These are phyloP conservation scores for Leucocoprinus leucothites DNA, from an alignment of 768 basidiomycete genomes.

Conservation along the genomic window DNA sequence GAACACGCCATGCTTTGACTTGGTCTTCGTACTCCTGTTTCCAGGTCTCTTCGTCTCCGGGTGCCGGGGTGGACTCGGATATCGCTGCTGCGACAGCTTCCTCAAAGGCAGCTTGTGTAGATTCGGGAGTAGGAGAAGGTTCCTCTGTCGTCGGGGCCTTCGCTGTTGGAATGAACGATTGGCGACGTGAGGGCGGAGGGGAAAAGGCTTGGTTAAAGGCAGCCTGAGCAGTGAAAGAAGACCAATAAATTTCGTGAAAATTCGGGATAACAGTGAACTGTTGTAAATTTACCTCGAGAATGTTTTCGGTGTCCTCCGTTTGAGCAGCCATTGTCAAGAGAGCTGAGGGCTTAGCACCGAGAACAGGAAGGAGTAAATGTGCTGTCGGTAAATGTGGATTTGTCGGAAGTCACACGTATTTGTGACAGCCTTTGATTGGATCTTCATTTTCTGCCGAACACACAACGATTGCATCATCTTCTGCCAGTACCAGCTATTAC, in stretches of 20 bases:
- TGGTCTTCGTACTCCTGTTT: slow-evolving; percentile 68
- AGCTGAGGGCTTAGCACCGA: not conserved
- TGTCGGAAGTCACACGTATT: slow-evolving; percentile 2
- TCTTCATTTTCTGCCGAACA: not conserved
- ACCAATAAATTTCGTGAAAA: not conserved
- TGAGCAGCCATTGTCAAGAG: not conserved
- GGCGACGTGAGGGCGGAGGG: slow-evolving; percentile 25
- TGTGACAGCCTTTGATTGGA: slow-evolving; percentile 3
- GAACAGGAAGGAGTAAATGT: not conserved
- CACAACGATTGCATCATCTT: not conserved
- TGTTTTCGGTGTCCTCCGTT: slow-evolving; percentile 6
- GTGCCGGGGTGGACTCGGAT: slow-evolving; percentile 14
- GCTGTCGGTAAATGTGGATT: not conserved
- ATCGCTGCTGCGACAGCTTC: not conserved
- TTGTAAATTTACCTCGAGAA: not conserved
- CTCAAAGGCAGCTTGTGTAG: not conserved
- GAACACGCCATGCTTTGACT: slow-evolving; percentile 65
- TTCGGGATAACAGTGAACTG: too few relatives aligned
- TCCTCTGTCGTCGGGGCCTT: not conserved
- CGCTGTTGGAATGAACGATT: slow-evolving; percentile 18
- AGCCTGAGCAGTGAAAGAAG: slow-evolving; percentile 16
- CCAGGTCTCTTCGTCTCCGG: slow-evolving; percentile 47
- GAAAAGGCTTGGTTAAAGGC: slow-evolving; percentile 29
- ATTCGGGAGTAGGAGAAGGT: not conserved
- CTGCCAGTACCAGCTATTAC: too few relatives aligned